phyloP scores from a whole-genome alignment of 23 red algal genomes.

The Gracilaria domingensis region DNA sequence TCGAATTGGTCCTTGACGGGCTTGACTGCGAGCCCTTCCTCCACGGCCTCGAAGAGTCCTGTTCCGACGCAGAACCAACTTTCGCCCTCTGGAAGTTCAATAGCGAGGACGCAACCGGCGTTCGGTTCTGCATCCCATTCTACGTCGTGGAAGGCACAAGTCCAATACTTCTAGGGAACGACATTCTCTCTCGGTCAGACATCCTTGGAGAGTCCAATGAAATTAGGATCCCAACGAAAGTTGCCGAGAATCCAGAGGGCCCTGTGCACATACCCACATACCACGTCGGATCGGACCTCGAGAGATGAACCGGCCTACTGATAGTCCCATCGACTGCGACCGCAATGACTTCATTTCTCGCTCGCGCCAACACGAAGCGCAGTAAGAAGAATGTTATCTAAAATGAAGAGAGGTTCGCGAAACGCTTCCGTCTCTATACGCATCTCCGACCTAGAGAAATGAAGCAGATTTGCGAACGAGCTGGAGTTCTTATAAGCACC shows the following conservation, averaged over 20 bases:
- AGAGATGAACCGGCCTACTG: not conserved
- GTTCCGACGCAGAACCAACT: not conserved
- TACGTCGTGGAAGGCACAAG: not conserved
- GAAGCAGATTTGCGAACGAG: not conserved
- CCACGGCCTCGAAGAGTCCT: not conserved
- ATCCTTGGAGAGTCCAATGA: not conserved
- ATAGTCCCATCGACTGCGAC: not conserved
- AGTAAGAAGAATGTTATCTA: not conserved
- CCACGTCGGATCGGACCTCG: not conserved
- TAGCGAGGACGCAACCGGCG: not conserved
- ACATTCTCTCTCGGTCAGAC: not conserved
- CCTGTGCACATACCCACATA: not conserved
- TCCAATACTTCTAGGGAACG: not conserved
- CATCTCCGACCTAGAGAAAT: not conserved
- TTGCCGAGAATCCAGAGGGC: not conserved
- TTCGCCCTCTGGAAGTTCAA: not conserved
- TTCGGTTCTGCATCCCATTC: not conserved
- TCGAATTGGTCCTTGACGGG: not conserved
- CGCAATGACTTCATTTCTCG: not conserved
- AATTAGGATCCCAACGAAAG: not conserved
- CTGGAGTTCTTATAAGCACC: not conserved
- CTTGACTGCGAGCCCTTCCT: slow-evolving; percentile 1
- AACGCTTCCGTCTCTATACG: not conserved
- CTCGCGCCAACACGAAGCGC: not conserved
- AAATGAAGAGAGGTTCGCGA: slow-evolving; percentile 1